These are phyloP conservation scores for Candida bentonensis DNA, from an alignment of 805 yeast genomes.

Conservation along the genomic window DNA sequence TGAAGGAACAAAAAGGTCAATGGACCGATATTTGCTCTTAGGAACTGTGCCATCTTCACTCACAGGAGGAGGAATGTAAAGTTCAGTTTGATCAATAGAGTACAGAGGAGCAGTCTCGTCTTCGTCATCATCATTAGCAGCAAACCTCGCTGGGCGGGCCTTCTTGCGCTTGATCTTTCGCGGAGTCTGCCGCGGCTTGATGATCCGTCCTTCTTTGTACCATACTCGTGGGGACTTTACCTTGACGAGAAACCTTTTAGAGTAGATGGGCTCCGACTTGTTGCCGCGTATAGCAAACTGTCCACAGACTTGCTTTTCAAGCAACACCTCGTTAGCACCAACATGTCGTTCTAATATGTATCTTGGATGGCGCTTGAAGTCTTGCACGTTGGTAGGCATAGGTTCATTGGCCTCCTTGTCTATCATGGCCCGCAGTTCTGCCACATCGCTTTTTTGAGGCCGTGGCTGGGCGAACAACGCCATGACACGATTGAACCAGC, in stretches of 20 bases:
- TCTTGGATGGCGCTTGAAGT: slow-evolving; percentile 78
- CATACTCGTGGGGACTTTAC: slow-evolving; percentile 71
- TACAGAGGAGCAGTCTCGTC: slow-evolving; percentile 34
- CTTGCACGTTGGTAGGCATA: slow-evolving; percentile 72
- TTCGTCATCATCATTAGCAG: slow-evolving; percentile 19
- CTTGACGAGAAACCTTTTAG: slow-evolving; percentile 45
- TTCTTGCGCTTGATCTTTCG: slow-evolving; percentile 33
- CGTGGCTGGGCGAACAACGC: slow-evolving; percentile 15
- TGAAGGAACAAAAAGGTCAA: slow-evolving; percentile 60
- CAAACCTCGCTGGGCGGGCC: slow-evolving; percentile 4
- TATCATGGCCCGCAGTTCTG: slow-evolving; percentile 47
- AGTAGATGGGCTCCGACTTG: slow-evolving; percentile 30
- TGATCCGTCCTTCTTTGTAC: slow-evolving; percentile 66
- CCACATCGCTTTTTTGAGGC: slow-evolving; percentile 21
- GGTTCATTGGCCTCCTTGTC: slow-evolving; percentile 63
- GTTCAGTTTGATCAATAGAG: slow-evolving; percentile 63
- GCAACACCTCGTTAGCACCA: not conserved
- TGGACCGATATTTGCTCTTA: slow-evolving; percentile 68
- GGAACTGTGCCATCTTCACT: slow-evolving; percentile 48
- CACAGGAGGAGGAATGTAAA: slow-evolving; percentile 52
- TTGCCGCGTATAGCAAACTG: not conserved
- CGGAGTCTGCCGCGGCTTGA: slow-evolving; percentile 50
- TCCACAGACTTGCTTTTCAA: not conserved
- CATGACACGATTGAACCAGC: slow-evolving; percentile 47
- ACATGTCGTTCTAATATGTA: slow-evolving; percentile 34